Evolutionary conservation across 768 basidiomycete species (phyloP), one percentile per base, ranked within the genome.

Genomic region (Pulveroboletus frians): DNA sequence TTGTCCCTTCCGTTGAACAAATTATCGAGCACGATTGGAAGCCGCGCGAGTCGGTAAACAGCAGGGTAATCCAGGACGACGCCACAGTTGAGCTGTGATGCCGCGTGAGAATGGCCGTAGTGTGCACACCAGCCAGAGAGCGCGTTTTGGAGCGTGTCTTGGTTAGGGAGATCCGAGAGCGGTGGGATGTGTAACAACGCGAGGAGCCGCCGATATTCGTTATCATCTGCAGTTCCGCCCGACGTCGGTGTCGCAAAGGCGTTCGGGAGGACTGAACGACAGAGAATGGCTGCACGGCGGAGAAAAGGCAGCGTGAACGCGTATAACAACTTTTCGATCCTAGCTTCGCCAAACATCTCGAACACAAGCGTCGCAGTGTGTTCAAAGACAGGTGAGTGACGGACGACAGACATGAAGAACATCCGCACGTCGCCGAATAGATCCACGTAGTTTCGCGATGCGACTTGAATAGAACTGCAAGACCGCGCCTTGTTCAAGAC

Each of bases 241-340:
- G 71, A 67, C 27, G 72, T 53, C 4, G 79, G 78, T 0, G 60
- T 57, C 13, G 78, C 73, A 62, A 85, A 87, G 3, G 79, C 76
- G 7, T 74, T 69, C 3, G 89, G 83, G 37, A 85, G 73, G 35
- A 90, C 73, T 1, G 90, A 79, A 8, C 87, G 84, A 52, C 85
- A 88, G 7, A 98, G 76, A 42, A 97, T 88, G 10, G 91, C 83
- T 0, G 86, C 88, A 0, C 88, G 79, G 15, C 95, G 85, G 9
- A 98, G 79, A 75, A 96, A 97, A 3, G 93, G 94, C 0, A 97
- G 74, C 0, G 90, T 92, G 66, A 94, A 91, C 0, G 83, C 75
- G 61, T 94, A 94, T 30, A 97, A 70, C 39, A 94, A 68, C 65
- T 87, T 90, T 60, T 93, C 86, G 40, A 97, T 85, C 32, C 85